phyloP scores from a whole-genome alignment of 1,284 basidiomycete genomes.

The Phellinidium pouzarii region DNA sequence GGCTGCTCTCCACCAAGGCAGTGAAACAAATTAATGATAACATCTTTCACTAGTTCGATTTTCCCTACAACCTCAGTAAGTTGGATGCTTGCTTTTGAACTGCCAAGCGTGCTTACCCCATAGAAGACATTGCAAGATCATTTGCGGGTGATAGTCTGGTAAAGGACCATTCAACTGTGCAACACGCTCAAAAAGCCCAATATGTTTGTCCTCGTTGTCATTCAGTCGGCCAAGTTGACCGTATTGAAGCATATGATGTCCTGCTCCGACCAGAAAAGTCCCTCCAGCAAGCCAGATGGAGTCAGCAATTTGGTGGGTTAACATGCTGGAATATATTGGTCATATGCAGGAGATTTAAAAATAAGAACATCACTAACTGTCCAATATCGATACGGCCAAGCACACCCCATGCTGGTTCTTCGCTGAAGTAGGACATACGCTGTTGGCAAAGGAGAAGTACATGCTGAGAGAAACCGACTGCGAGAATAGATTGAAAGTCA shows the following conservation, averaged over 20 bases:
- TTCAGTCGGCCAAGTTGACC: constrained; percentile 22
- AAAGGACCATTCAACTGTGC: constrained; percentile 79
- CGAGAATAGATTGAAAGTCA: constrained; percentile 82
- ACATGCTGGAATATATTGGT: constrained; percentile 41
- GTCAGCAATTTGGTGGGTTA: constrained; percentile 73
- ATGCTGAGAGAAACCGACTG: constrained; percentile 74
- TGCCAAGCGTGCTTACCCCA: constrained; percentile 58
- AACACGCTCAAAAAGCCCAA: constrained; percentile 72
- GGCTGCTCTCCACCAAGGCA: constrained; percentile 27
- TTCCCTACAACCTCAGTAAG: constrained; percentile 47
- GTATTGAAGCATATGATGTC: constrained; percentile 74
- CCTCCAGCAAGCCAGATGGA: constrained; percentile 85
- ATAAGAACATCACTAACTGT: constrained; percentile 38
- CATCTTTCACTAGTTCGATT: constrained; percentile 74
- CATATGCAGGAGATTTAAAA: not conserved
- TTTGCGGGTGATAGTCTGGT: constrained; percentile 85
- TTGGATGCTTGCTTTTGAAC: not conserved
- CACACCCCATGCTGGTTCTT: constrained; percentile 72
- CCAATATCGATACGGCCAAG: constrained; percentile 68
- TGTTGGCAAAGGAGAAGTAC: constrained; percentile 84
- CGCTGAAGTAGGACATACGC: constrained; percentile 83
- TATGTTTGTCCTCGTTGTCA: constrained; percentile 23
- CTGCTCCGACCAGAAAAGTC: constrained; percentile 67
- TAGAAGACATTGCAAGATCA: constrained; percentile 83
- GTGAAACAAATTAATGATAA: constrained; percentile 62